Evolutionary conservation across 148 eudicot genomes (phyloP).

Genomic region (Rhododendron simsii): DNA sequence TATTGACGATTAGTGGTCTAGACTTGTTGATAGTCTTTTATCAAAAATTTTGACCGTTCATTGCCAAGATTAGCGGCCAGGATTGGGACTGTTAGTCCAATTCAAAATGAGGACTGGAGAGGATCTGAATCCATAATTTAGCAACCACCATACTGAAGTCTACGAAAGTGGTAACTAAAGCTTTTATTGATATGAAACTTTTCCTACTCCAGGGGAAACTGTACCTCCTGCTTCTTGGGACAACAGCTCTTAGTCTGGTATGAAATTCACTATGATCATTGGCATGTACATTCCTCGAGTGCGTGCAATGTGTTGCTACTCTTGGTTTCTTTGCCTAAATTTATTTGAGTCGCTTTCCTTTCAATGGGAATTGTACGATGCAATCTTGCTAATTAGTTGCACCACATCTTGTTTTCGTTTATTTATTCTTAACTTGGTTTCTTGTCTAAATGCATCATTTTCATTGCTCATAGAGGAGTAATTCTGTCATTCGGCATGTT

Average conservation of each 20-base stretch:
- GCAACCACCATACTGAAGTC: background rate
- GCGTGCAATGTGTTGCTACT: background rate
- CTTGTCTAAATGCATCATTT: background rate
- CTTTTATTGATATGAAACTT: background rate
- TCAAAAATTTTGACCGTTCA: background rate
- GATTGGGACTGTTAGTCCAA: too few species aligned
- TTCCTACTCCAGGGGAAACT: constrained; percentile 62
- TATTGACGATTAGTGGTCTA: background rate
- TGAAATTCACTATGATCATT: constrained; percentile 14
- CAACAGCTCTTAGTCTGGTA: constrained; percentile 95
- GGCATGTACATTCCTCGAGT: background rate
- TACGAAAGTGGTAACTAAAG: background rate
- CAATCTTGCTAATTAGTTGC: background rate
- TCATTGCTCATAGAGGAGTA: background rate
- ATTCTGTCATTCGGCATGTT: background rate
- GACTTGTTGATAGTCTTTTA: background rate
- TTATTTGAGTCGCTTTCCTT: background rate
- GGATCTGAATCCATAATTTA: background rate
- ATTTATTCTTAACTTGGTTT: background rate
- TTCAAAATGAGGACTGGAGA: too few species aligned
- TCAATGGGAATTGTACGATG: background rate
- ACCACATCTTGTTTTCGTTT: background rate
- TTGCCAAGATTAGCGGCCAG: background rate
- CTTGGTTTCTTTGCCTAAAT: background rate
- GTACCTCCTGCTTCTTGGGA: constrained; percentile 79